A percentile compares a stretch with the other conserved stretches of the same genome.
Evolutionary conservation across 352 stramenopile species (phyloP).

Genomic region (Aphanomyces euteiches): DNA sequence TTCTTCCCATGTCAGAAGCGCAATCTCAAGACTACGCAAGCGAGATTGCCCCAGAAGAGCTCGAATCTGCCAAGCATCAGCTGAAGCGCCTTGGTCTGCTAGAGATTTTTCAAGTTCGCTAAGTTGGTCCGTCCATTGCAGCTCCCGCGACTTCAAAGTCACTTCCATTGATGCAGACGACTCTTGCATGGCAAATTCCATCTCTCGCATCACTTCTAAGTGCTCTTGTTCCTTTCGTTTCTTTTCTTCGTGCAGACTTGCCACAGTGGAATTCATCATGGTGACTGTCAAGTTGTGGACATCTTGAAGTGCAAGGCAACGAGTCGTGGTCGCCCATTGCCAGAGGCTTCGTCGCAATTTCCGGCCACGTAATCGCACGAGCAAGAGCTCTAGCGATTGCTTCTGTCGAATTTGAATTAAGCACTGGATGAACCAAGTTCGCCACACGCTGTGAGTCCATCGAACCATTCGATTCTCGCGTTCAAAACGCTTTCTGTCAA

Average conservation of each 20-base stretch:
- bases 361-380: background rate
- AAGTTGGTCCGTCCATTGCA: no score
- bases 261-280: background rate
- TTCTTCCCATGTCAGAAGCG: slow-evolving; percentile 18
- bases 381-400: background rate
- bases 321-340: background rate
- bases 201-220: background rate
- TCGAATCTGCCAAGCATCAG: background rate
- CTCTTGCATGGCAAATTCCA: background rate
- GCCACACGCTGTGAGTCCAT: background rate
- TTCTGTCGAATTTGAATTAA: background rate
- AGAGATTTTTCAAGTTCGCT: no score
- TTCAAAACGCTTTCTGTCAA: no score
- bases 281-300: background rate
- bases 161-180: background rate
- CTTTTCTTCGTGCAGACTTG: background rate
- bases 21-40: background rate
- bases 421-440: background rate
- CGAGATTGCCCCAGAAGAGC: background rate
- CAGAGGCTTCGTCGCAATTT: background rate
- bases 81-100: no score
- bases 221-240: background rate
- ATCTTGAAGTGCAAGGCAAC: background rate
- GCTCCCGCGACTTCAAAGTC: no score
- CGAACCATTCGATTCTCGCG: no score